Evolutionary conservation across 768 basidiomycete genomes (phyloP), one percentile per base, ranked within the genome.

Genomic region (Leccinellum rugosiceps): DNA sequence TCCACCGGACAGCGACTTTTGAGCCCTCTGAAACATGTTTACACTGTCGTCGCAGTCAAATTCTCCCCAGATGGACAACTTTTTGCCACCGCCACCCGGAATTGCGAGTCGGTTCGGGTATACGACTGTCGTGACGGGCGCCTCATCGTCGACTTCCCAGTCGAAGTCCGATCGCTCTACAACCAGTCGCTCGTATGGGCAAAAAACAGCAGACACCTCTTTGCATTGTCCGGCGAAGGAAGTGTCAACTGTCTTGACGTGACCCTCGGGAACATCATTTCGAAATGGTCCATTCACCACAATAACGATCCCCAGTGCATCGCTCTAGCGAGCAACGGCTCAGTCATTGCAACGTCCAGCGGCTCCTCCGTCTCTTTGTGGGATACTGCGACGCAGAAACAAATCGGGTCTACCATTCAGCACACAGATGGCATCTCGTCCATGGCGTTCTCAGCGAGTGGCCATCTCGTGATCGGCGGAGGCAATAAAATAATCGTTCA

Each of bases 41-140:
- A 15, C 7, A 9, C 1, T 4, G 23, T 59, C 14, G 52, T 23
- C 15, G 47, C 44, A 3, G 26, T 51, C 38, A 61, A 47, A 6
- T 65, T 58, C 23, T 64, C 63, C 3, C 63, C 63, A 4, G 21
- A 44, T 6, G 56, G 63, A 6, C 15, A 28, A 14, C 25, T 45
- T 15, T 14, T 61, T 10, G 53, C 56, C 6, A 31, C 30, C 7
- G 56, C 44, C 3, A 28, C 31, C 4, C 23, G 43, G 31, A n/a
- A 14, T 9, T 8, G 30, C 19, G 0, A 46, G 2, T 47, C 48
- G 17, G 13, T 63, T 19, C 58, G 14, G 5, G 26, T 63, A 11
- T 55, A 35, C 4, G 52, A 60, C 25, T 44, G 43, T 17, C 51
- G 28, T 2, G 13, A 30, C 0, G 63, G 55, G 17, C 6, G 11